These are phyloP conservation scores for Trichoderma polysporum DNA, from an alignment of 2,329 filamentous ascomycete species.

Conservation along the genomic window DNA sequence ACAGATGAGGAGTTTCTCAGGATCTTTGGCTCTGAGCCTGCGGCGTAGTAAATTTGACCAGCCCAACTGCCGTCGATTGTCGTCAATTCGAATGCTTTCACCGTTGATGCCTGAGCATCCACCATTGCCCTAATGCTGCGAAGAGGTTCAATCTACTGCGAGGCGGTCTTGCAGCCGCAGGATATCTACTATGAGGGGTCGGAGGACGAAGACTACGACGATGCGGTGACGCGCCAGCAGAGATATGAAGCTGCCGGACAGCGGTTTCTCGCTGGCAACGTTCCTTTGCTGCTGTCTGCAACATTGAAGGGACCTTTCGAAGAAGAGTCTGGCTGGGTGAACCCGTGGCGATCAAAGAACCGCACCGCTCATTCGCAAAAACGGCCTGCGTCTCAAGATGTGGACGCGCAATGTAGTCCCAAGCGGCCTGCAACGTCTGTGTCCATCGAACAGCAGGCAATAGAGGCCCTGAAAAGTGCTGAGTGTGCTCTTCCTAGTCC, in stretches of 20 bases:
- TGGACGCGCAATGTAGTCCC: neutral
- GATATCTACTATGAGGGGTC: constrained; percentile 57
- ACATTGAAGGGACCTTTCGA: constrained; percentile 62
- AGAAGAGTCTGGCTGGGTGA: constrained; percentile 31
- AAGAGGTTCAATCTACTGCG: constrained; percentile 46
- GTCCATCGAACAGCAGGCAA: neutral
- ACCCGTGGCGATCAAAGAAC: constrained; percentile 37
- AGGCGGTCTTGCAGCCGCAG: constrained; percentile 40
- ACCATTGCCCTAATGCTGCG: constrained; percentile 28
- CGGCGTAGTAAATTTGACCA: neutral
- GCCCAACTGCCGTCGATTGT: neutral
- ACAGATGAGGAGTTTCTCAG: neutral
- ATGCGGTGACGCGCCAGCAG: constrained; percentile 45
- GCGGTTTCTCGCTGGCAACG: constrained; percentile 56
- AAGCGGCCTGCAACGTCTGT: neutral
- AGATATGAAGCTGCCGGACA: constrained; percentile 61
- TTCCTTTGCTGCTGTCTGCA: constrained; percentile 60
- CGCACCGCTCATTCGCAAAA: constrained; percentile 23
- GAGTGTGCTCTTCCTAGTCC: constrained; percentile 45
- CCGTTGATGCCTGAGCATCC: constrained; percentile 22
- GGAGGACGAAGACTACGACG: constrained; percentile 55
- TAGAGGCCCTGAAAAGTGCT: constrained; percentile 1
- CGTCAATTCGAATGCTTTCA: neutral
- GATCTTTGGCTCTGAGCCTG: neutral
- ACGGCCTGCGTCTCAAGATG: neutral